Percentiles rank a stretch among this genome's conserved stretches.
phyloP scores from a whole-genome alignment of 2,329 filamentous ascomycete species.

The Ramularia collo-cygni region DNA sequence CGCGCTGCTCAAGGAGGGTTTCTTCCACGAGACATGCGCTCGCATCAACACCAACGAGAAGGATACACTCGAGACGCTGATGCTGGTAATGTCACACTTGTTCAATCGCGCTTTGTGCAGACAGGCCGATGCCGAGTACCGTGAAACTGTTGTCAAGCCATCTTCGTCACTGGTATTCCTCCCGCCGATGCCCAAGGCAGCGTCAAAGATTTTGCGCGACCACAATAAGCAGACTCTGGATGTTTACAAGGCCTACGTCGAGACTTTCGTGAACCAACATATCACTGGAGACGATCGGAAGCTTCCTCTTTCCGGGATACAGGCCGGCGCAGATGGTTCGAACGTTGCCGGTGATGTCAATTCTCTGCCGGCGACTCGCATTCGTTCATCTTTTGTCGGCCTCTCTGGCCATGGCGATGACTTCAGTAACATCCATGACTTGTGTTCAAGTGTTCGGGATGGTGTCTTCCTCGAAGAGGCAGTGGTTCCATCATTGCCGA shows the following conservation, averaged over 20 bases:
- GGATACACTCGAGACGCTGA: slow-evolving; percentile 50
- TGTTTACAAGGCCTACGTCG: slow-evolving; percentile 63
- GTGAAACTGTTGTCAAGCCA: slow-evolving; percentile 44
- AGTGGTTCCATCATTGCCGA: slow-evolving; percentile 60
- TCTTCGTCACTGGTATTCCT: slow-evolving; percentile 61
- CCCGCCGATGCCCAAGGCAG: slow-evolving; percentile 53
- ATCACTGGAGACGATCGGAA: slow-evolving; percentile 46
- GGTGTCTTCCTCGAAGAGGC: slow-evolving; percentile 70
- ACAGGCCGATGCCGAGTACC: slow-evolving; percentile 42
- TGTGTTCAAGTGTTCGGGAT: slow-evolving; percentile 58
- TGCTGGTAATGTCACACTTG: slow-evolving; percentile 63
- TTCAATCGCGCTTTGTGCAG: slow-evolving; percentile 56
- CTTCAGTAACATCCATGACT: slow-evolving; percentile 58
- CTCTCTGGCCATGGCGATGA: slow-evolving; percentile 61
- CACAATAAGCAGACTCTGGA: slow-evolving; percentile 61
- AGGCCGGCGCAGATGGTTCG: slow-evolving; percentile 34
- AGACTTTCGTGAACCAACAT: slow-evolving; percentile 62
- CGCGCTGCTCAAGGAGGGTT: slow-evolving; percentile 62
- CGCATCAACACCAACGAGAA: slow-evolving; percentile 47
- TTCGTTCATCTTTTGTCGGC: slow-evolving; percentile 63
- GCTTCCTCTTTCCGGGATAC: slow-evolving; percentile 53
- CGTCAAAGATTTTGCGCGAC: slow-evolving; percentile 48
- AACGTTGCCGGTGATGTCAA: slow-evolving; percentile 17
- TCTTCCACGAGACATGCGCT: slow-evolving; percentile 59
- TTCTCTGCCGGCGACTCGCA: slow-evolving; percentile 36